These are phyloP conservation scores for Lithohypha guttulata DNA, from an alignment of 2,329 filamentous ascomycete species.

Conservation along the genomic window DNA sequence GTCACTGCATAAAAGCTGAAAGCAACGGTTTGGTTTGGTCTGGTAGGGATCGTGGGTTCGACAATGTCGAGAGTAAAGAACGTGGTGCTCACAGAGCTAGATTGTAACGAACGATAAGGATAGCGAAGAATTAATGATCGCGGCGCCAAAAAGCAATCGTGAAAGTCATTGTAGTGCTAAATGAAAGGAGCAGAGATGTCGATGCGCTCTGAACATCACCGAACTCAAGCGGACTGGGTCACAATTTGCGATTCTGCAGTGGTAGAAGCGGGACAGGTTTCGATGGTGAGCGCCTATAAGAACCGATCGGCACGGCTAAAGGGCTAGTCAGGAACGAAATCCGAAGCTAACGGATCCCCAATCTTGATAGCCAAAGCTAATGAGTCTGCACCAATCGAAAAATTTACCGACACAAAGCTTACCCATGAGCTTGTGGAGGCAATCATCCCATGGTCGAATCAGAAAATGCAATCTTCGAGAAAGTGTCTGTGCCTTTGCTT, in stretches of 20 bases:
- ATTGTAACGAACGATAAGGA: conserved; percentile 21
- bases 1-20: conserved; percentile 3
- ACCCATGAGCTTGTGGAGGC: conserved; percentile 11
- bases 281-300: neutral
- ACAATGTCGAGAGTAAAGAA: neutral
- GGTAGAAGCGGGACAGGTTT: conserved; percentile 8
- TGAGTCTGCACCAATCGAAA: too few species aligned
- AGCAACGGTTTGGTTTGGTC: conserved; percentile 21
- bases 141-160: neutral
- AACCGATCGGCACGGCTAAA: conserved; percentile 5
- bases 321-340: conserved; percentile 2
- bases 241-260: conserved; percentile 13
- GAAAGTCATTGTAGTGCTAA: neutral
- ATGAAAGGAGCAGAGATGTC: conserved; percentile 3
- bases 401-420: conserved; percentile 12
- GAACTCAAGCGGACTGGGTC: conserved; percentile 9
- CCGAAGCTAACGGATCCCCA: too few species aligned
- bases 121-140: conserved; percentile 10
- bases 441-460: conserved; percentile 13
- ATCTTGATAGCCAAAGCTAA: too few species aligned
- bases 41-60: too few species aligned
- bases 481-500: neutral
- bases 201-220: neutral
- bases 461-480: too few species aligned
- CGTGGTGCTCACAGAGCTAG: conserved; percentile 9